Base-by-base conservation (phyloP, 495 filamentous ascomycete genomes). In the Polyplosphaeria fusca region DNA sequence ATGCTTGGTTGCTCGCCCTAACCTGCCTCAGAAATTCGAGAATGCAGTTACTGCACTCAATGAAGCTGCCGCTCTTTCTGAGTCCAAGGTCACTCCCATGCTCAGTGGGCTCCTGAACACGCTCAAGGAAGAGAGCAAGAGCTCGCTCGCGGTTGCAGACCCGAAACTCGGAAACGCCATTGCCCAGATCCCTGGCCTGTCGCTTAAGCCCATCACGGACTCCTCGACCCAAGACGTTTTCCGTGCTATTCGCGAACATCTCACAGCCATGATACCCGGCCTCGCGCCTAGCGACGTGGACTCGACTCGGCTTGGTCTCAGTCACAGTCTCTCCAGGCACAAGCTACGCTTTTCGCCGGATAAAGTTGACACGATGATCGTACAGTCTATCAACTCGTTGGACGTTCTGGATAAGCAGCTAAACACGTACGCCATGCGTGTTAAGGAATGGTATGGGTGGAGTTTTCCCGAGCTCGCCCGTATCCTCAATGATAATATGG, bases 381-480 rank as follows among this genome's bases (percentile, higher is more conserved):
- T 99, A 35, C 93, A 97, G 74, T 89, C 93, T 52, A 95, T 98
- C 65, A 84, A 85, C 23, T 83, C 96, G 42, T 78, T 99, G 20
- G 93, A 99, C 70, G 93, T 97, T 62, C 75, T 97, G 37, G 93
- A 99, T 77, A 99, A 99, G 79, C 94, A 99, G 71, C 76, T 99
- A 45, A 99, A 99, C 75, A 92, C 85, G 9, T 96, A 95, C 67
- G 94, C 93, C 63, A 99, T 99, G 93, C 79, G 93, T 68, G 91
- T 96, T 47, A 96, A 96, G 83, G 93, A 99, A 73, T 99, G 93
- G 93, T 99, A 99, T 66, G 93, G 93, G 53, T 99, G 93, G 93
- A 94, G 97, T 75, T 99, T 97, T 77, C 93, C 93, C 20, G 93
- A 99, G 75, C 80, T 99, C 80, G 91, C 86, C 56, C 87, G 88